Evolutionary conservation across 2,329 filamentous ascomycete species (phyloP), one percentile per base, ranked within the genome.

Genomic region (Fusarium siculi): DNA sequence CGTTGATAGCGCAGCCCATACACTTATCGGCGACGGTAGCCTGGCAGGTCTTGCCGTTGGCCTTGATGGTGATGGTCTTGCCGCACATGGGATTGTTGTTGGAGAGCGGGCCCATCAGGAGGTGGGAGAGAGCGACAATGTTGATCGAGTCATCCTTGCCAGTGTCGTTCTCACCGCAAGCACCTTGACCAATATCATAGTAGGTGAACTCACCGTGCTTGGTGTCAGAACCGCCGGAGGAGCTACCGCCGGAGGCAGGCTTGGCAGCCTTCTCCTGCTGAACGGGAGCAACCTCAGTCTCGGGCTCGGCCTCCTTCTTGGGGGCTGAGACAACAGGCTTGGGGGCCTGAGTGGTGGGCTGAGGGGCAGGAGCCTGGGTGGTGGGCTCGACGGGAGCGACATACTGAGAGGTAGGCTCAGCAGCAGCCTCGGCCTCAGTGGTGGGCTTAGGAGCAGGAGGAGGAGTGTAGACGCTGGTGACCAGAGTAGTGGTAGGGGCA

Each of bases 11-110:
- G 81, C 93, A 96, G 76, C 91, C 91, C 82, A 89, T 88, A 86
- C 93, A 96, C 84, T 93, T 94, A 85, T 96, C 93, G 58, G 87
- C 87, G 69, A 95, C 89, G 7, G 76, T 87, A 69, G 90, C 93
- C 5, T 81, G 84, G 75, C 85, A 80, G 5, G 86, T 86, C 80
- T 88, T 88, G 80, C 92, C 92, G 55, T 87, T 85, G 79, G 85
- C 85, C 44, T 77, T 83, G 83, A 95, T 89, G 73, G 87, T 90
- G 78, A 95, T 88, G 54, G 83, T 89, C 84, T 90, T 88, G 80
- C 90, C 91, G 82, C 94, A 96, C 80, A 90, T 88, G 53, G 89
- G 87, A 86, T 95, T 93, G 75, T 81, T 84, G 84, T 93, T 94
- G 77, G 91, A 91, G 61, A 80, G 78, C 1, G 79, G 71, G 67